phyloP scores from a whole-genome alignment of 345 rosid species.

The Pistacia integerrima region DNA sequence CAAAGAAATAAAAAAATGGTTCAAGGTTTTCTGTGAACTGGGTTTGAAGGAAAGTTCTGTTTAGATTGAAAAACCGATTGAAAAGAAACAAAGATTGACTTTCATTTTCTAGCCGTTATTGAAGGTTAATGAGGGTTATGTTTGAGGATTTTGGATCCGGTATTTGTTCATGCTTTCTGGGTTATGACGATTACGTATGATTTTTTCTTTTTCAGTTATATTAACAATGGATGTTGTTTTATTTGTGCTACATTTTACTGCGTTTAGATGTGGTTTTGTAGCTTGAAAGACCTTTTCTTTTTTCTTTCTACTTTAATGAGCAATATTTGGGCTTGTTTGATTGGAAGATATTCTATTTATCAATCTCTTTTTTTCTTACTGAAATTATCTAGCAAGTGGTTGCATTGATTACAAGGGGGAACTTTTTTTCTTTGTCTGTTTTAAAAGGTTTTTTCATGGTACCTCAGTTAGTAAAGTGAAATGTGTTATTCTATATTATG shows the following conservation, averaged over 20 bases:
- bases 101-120: background rate
- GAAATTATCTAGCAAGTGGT: background rate
- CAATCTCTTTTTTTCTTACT: too few species aligned
- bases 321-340: too few species aligned
- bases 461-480: background rate
- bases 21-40: slow-evolving; percentile 6
- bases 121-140: background rate
- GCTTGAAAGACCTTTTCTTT: too few species aligned
- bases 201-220: background rate
- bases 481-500: background rate
- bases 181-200: background rate
- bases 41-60: background rate
- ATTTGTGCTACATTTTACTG: background rate
- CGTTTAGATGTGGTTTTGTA: background rate
- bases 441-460: background rate
- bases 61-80: background rate
- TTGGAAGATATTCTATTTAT: too few species aligned
- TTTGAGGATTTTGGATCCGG: background rate
- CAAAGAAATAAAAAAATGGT: background rate
- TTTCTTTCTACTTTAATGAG: too few species aligned
- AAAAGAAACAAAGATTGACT: background rate
- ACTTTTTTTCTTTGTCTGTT: background rate
- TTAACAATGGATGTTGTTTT: background rate
- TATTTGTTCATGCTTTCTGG: background rate
- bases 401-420: background rate